Evolutionary conservation across 805 yeast species (phyloP).

Genomic region (Ogataea sp.): DNA sequence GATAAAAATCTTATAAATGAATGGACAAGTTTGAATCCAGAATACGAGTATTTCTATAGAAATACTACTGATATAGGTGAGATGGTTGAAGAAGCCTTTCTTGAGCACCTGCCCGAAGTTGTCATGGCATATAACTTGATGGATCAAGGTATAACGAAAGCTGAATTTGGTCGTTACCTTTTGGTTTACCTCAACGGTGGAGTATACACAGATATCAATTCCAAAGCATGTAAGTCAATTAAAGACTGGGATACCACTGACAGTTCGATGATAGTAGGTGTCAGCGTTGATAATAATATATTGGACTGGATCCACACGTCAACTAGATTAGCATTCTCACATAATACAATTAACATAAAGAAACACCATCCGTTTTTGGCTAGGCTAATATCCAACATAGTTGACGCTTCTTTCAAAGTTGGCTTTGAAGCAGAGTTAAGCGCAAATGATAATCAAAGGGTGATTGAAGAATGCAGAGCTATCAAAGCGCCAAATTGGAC

Average conservation of each 20-base stretch:
- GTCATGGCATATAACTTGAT: constrained; percentile 34
- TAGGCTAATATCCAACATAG: constrained; percentile 14
- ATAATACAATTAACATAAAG: constrained; percentile 11
- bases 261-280: constrained; percentile 13
- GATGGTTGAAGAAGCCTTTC: constrained; percentile 6
- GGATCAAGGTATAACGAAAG: constrained; percentile 37
- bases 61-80: background rate
- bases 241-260: constrained; percentile 12
- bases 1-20: background rate
- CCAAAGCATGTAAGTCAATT: constrained; percentile 36
- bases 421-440: constrained; percentile 3
- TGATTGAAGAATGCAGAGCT: constrained; percentile 21
- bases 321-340: constrained; percentile 13
- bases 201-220: constrained; percentile 46
- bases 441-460: constrained; percentile 10
- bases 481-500: constrained; percentile 36
- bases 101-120: constrained; percentile 32
- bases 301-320: constrained; percentile 12
- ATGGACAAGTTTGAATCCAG: background rate
- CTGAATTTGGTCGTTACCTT: constrained; percentile 46
- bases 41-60: background rate
- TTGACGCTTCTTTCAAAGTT: constrained; percentile 7
- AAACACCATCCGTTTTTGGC: constrained; percentile 17
- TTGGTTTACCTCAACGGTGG: constrained; percentile 44
- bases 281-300: constrained; percentile 13